These are phyloP conservation scores for Hortiboletus rubellus DNA, from an alignment of 1,284 basidiomycete species.

Conservation along the genomic window DNA sequence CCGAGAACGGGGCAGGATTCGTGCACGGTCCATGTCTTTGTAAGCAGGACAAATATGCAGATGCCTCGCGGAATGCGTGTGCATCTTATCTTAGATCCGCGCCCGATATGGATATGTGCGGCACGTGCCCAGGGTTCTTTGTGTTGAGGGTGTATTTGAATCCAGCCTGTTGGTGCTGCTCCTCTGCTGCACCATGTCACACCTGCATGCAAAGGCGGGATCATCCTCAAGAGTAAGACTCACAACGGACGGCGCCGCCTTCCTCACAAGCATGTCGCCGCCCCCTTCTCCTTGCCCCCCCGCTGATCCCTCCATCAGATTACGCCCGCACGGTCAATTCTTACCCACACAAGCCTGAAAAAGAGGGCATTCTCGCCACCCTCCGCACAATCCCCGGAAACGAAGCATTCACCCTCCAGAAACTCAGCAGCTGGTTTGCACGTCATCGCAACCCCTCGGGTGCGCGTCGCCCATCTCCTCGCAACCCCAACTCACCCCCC, in stretches of 20 bases:
- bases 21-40: conserved; percentile 32
- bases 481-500: background rate
- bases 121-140: conserved; percentile 7
- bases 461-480: background rate
- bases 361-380: conserved; percentile 12
- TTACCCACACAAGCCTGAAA: conserved; percentile 21
- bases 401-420: conserved; percentile 18
- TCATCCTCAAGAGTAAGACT: conserved; percentile 8
- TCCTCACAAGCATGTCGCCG: conserved; percentile 15
- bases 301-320: conserved; percentile 12
- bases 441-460: conserved; percentile 23
- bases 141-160: conserved; percentile 13
- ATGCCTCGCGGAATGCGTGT: conserved; percentile 17
- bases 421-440: conserved; percentile 23
- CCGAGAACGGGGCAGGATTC: conserved; percentile 4
- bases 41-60: conserved; percentile 23
- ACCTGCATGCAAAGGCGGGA: background rate
- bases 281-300: no score
- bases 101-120: conserved; percentile 16
- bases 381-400: conserved; percentile 28
- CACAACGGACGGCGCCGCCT: conserved; percentile 14
- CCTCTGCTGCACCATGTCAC: background rate
- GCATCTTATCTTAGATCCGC: conserved; percentile 25
- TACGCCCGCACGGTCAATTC: conserved; percentile 16
- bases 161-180: background rate